Evolutionary conservation across 2,329 filamentous ascomycete species (phyloP), one percentile per base, ranked within the genome.

Genomic region (Escovopsis sp.): DNA sequence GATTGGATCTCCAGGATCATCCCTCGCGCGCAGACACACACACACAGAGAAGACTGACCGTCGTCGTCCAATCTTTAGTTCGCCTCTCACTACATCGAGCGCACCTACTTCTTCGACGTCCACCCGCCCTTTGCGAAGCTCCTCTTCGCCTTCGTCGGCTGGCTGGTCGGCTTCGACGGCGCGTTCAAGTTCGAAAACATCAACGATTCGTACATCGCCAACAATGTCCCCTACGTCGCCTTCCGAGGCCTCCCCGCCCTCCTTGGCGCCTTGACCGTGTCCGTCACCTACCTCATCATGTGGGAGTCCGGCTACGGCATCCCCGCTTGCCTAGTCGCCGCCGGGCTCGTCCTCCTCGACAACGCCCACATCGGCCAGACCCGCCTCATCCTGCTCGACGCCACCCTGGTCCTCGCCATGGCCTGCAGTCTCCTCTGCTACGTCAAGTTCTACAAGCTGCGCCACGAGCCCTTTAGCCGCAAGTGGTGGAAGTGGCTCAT

Each of bases 401-500:
- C 91, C 33, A 94, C 88, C 4, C 70, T 98, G 46, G 85, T 98
- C 46, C 77, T 96, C 49, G 87, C 89, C 62, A 96, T 98, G 87
- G 87, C 91, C 5, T 81, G 91, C 64, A 94, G 87, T 62, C 72
- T 98, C 44, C 72, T 95, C 44, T 87, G 77, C 70, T 98, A 98
- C 64, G 82, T 98, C 64, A 86, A 88, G 53, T 98, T 96, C 67
- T 96, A 96, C 71, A 98, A 96, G 73, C 70, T 89, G 52, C 77
- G 91, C 53, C 88, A 96, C 55, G 73, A 80, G 50, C 74, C 91
- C 3, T 98, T 98, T 61, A 78, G 83, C 46, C 77, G 87, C 48
- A 96, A 98, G 67, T 98, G 91, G 91, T 98, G 91, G 91, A 98
- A 98, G 65, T 98, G 91, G 91, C 75, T 98, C 46, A 77, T 98